Base-by-base conservation (phyloP, 2,329 filamentous ascomycete species). In the Trichoderma brevicompactum region DNA sequence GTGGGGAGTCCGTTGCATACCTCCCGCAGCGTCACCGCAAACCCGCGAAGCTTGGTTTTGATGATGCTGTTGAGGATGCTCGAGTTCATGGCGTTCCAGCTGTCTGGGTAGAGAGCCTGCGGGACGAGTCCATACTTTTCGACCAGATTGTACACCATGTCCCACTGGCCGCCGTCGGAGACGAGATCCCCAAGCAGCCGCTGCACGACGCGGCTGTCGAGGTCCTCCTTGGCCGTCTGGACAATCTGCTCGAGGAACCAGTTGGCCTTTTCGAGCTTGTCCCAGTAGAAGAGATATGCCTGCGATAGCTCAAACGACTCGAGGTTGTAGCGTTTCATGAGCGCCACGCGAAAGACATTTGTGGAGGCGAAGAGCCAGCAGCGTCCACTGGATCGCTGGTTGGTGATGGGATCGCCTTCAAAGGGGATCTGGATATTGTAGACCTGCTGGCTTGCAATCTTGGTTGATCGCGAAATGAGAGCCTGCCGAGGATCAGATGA, bases 281-380 rank as follows among this genome's bases (percentile, higher is more conserved):
- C 93, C 89, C 91, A 96, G 83, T 92, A 96, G 80, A 94, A 96
- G 4, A 96, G 84, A 73, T 96, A 96, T 1, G 89, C 83, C 78
- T 96, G 93, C 36, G 89, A 93, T n/a, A 97, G 82, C 81, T 96
- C 91, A 72, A 96, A 96, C 61, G 85, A 82, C 53, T 88, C 85
- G 19, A 96, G 85, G 68, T 88, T 86, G 77, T 96, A 91, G 72
- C 89, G 89, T 77, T 91, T 90, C 89, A 95, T 94, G 53, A 96
- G 82, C 1, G 92, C 90, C n/a, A 96, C 85, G 34, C 93, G 89
- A 79, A 96, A 95, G 64, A 96, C 89, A 71, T 96, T 96, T n/a
- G 92, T 95, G 5, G 91, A 87, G 1, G 93, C 93, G 71, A 97
- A 97, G 68, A 96, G 86, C 93, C 93, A 97, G 82, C 93, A 97